These are phyloP conservation scores for Raffaelea ambrosiae DNA, from an alignment of 2,329 filamentous ascomycete genomes.

Conservation along the genomic window DNA sequence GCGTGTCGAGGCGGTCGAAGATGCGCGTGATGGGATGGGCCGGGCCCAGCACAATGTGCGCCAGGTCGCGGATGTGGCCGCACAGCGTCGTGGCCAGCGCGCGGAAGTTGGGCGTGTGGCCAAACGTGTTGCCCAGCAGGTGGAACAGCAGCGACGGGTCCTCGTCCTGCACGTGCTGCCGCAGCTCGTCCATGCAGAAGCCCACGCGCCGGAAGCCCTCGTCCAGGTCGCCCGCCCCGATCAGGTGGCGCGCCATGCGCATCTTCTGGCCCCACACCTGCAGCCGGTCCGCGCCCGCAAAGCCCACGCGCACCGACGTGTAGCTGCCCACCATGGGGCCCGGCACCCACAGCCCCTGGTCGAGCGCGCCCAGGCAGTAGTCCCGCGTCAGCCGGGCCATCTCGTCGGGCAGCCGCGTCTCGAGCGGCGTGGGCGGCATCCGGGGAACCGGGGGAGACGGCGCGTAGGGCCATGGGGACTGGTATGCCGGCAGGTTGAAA, in stretches of 20 bases:
- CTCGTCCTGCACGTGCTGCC: conserved; percentile 15
- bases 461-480: too few relatives aligned
- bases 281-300: conserved; percentile 10
- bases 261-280: conserved; percentile 15
- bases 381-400: conserved; percentile 13
- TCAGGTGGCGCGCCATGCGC: conserved; percentile 12
- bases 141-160: conserved; percentile 17
- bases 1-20: conserved; percentile 2
- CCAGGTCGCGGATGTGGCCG: conserved; percentile 7
- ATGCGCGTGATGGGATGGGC: conserved; percentile 9
- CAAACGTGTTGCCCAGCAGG: conserved; percentile 11
- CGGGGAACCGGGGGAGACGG: conserved; percentile 1
- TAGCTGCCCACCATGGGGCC: conserved; percentile 7
- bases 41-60: conserved; percentile 9
- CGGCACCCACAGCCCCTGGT: conserved; percentile 14
- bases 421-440: conserved; percentile 7
- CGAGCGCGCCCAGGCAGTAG: conserved; percentile 15
- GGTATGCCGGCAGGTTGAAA: too few relatives aligned
- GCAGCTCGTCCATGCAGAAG: conserved; percentile 15
- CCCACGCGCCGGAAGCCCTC: conserved; percentile 14
- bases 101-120: conserved; percentile 4
- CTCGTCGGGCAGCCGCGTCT: conserved; percentile 14
- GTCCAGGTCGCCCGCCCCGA: conserved; percentile 10
- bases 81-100: conserved; percentile 4
- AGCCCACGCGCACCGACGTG: conserved; percentile 4